Evolutionary conservation across 1,284 basidiomycete species (phyloP).

Genomic region (Puccinia coronata): DNA sequence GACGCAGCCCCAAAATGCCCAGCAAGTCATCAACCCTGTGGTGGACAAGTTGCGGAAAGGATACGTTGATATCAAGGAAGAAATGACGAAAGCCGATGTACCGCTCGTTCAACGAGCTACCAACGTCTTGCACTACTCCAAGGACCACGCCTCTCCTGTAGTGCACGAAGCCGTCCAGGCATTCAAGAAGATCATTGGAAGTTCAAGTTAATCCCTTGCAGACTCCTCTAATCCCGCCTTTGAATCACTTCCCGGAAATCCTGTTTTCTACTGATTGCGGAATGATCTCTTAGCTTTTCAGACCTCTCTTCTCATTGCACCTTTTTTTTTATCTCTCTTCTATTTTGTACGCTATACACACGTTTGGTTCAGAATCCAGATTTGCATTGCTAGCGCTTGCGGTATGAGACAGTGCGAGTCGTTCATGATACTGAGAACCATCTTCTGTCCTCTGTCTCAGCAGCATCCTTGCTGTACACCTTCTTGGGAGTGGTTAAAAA

Average conservation of each 20-base stretch:
- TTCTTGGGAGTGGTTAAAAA: too few relatives aligned
- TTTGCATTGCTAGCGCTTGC: too few relatives aligned
- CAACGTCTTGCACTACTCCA: constrained; percentile 43
- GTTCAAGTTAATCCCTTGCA: neutral
- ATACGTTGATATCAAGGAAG: constrained; percentile 32
- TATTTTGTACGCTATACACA: neutral
- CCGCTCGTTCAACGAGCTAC: constrained; percentile 27
- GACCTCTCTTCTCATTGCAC: neutral
- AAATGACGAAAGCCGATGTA: constrained; percentile 29
- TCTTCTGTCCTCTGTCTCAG: too few relatives aligned
- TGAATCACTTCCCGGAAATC: neutral
- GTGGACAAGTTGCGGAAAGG: constrained; percentile 33
- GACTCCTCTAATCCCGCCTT: neutral
- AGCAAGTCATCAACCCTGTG: constrained; percentile 35
- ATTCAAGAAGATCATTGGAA: constrained; percentile 37
- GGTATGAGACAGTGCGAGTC: too few relatives aligned
- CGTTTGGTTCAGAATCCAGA: neutral
- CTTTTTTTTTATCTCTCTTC: neutral
- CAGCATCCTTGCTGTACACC: too few relatives aligned
- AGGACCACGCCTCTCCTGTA: constrained; percentile 39
- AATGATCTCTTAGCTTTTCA: neutral
- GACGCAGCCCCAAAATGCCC: constrained; percentile 41
- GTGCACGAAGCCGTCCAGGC: constrained; percentile 23
- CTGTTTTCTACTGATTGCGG: neutral
- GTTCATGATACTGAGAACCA: too few relatives aligned